phyloP scores from a whole-genome alignment of 2,329 filamentous ascomycete genomes.

The Penicillium crustosum region DNA sequence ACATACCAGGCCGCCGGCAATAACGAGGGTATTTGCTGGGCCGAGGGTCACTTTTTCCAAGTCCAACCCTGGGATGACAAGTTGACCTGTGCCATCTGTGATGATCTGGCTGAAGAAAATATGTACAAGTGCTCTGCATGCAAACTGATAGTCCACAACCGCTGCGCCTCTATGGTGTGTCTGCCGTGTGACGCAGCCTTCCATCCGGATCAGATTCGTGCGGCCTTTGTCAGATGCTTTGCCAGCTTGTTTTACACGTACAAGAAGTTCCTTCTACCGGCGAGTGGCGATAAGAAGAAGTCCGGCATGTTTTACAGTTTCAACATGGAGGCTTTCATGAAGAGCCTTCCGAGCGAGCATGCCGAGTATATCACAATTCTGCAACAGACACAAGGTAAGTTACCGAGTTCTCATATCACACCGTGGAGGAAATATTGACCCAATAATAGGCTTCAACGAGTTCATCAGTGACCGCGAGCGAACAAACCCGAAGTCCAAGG shows the following conservation, averaged over 20 bases:
- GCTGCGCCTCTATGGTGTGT: constrained; percentile 60
- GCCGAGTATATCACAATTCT: constrained; percentile 63
- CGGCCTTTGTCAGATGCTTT: constrained; percentile 68
- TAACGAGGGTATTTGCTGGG: constrained; percentile 45
- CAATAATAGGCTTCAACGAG: constrained; percentile 56
- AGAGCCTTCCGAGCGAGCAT: constrained; percentile 63
- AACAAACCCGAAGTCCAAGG: constrained; percentile 51
- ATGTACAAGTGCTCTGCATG: constrained; percentile 52
- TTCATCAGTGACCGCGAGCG: constrained; percentile 65
- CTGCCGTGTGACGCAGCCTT: constrained; percentile 68
- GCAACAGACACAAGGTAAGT: constrained; percentile 62
- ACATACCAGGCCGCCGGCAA: constrained; percentile 41
- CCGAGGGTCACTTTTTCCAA: constrained; percentile 52
- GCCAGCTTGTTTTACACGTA: constrained; percentile 69
- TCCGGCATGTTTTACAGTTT: constrained; percentile 63
- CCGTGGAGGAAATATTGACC: constrained; percentile 14
- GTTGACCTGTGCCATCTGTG: constrained; percentile 49
- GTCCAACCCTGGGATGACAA: constrained; percentile 47
- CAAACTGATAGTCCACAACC: constrained; percentile 55
- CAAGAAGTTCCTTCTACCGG: constrained; percentile 60
- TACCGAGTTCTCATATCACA: background rate
- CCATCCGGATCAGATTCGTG: constrained; percentile 64
- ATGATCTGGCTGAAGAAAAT: constrained; percentile 59
- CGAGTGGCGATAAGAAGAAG: constrained; percentile 62
- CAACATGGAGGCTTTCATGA: constrained; percentile 66